Percentiles rank a stretch among this genome's conserved stretches.
phyloP scores from a whole-genome alignment of 345 rosid species.

The Euphorbia tirucalli region DNA sequence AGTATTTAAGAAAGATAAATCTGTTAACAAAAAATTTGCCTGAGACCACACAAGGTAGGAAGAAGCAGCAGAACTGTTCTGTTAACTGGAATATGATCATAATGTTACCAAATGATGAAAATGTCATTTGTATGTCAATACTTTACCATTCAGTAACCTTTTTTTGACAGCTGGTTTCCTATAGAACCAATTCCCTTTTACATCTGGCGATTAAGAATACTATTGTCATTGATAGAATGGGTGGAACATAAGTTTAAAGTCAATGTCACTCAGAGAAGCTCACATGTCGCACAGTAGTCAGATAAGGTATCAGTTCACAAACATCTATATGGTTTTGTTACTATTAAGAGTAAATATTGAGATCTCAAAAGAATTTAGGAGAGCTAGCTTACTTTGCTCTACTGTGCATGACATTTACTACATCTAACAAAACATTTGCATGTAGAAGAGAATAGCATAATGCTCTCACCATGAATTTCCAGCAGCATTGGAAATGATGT shows the following conservation, averaged over 20 bases:
- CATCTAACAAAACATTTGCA: neutral
- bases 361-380: neutral
- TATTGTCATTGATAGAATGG: neutral
- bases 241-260: neutral
- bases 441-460: conserved; percentile 12
- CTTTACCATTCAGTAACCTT: neutral
- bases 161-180: neutral
- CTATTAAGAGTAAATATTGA: neutral
- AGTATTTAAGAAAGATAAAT: neutral
- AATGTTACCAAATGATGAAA: neutral
- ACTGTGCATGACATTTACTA: neutral
- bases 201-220: neutral
- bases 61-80: neutral
- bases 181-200: neutral
- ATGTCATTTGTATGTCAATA: neutral
- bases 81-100: neutral
- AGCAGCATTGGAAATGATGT: conserved; percentile 95
- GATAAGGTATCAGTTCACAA: neutral
- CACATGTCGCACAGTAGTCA: neutral
- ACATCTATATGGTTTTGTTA: too few species aligned
- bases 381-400: neutral
- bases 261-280: neutral
- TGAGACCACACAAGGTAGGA: neutral
- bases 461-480: conserved; percentile 85
- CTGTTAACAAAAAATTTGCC: neutral